These are phyloP conservation scores for Aspergillus sp. DNA, from an alignment of 2,329 filamentous ascomycete genomes.

Conservation along the genomic window DNA sequence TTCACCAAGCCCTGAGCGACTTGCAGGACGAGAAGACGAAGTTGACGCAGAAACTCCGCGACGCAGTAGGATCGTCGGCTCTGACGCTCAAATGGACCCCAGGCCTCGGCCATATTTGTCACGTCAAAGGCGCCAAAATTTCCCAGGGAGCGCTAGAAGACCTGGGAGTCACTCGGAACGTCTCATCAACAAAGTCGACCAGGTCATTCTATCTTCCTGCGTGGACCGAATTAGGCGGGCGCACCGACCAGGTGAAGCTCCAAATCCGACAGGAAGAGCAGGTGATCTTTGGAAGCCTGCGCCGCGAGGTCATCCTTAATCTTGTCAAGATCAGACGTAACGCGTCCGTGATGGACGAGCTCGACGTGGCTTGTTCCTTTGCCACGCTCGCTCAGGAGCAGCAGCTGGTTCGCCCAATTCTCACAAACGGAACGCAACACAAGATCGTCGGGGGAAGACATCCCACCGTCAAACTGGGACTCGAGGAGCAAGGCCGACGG, in stretches of 20 bases:
- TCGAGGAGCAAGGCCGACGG: conserved; percentile 72
- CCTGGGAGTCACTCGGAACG: conserved; percentile 49
- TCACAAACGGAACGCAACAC: conserved; percentile 65
- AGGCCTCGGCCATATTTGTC: conserved; percentile 82
- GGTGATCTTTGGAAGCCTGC: conserved; percentile 70
- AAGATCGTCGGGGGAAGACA: conserved; percentile 84
- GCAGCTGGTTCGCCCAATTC: conserved; percentile 66
- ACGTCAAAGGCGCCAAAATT: conserved; percentile 77
- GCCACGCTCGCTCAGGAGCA: conserved; percentile 75
- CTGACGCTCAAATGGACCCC: conserved; percentile 84
- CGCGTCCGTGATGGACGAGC: conserved; percentile 85
- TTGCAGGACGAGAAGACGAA: conserved; percentile 59
- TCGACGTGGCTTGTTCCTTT: conserved; percentile 87
- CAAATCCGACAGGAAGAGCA: conserved; percentile 83
- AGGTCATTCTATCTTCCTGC: conserved; percentile 77
- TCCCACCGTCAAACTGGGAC: conserved; percentile 82
- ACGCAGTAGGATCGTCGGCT: conserved; percentile 59
- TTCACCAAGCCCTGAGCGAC: conserved; percentile 66
- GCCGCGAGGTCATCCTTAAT: conserved; percentile 73
- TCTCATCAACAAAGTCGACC: conserved; percentile 80
- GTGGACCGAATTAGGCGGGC: conserved; percentile 78
- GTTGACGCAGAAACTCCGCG: conserved; percentile 61
- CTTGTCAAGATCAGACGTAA: conserved; percentile 85
- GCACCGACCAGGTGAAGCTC: conserved; percentile 72
- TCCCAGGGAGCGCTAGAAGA: conserved; percentile 44